Evolutionary conservation across 257 asterid species (phyloP).

Genomic region (Solanum appendiculatum): DNA sequence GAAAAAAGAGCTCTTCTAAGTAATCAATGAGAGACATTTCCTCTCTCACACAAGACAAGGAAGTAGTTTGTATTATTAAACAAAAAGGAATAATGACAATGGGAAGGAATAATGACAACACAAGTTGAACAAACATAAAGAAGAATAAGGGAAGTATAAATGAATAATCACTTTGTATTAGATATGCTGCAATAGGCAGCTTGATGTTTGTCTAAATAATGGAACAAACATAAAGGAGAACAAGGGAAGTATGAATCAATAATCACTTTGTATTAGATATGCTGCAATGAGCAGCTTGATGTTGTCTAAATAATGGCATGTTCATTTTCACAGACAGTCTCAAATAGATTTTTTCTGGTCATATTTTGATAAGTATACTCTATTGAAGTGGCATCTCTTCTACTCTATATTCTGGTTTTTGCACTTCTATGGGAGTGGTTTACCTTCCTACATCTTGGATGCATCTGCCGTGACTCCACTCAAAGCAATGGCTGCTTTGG

Average conservation of each 20-base stretch:
- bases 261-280: not conserved
- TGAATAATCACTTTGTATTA: not conserved
- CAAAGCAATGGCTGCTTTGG: conserved; percentile 80
- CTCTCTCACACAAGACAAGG: no score
- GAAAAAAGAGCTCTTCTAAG: no score
- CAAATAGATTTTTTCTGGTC: not conserved
- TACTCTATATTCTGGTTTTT: not conserved
- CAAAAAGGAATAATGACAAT: no score
- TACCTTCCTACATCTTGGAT: conserved; percentile 23
- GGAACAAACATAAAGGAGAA: not conserved
- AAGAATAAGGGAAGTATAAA: not conserved
- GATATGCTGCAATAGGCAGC: not conserved
- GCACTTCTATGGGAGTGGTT: not conserved
- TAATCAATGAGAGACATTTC: no score
- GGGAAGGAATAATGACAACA: not conserved
- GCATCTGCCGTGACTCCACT: conserved; percentile 28
- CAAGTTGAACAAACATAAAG: not conserved
- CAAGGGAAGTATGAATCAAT: not conserved
- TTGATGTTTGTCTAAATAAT: not conserved
- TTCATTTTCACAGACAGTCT: not conserved
- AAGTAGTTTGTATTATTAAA: no score
- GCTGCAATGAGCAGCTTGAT: not conserved
- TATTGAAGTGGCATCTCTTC: not conserved
- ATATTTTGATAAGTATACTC: not conserved
- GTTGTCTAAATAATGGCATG: not conserved